phyloP scores from a whole-genome alignment of 768 basidiomycete species.

The Tricholoma flavovirens region DNA sequence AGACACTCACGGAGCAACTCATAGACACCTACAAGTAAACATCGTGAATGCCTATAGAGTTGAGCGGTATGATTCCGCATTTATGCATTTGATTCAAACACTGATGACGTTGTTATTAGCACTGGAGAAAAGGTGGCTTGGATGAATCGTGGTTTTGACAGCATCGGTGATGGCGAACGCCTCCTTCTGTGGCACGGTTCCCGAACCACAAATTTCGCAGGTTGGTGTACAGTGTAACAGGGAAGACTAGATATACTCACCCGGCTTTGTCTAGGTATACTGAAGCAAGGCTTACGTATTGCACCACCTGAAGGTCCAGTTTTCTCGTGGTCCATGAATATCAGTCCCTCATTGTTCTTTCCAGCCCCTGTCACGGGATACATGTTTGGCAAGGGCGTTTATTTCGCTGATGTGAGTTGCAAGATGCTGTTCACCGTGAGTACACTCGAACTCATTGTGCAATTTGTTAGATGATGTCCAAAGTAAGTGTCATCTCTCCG shows the following conservation, averaged over 20 bases:
- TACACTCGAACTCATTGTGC: not conserved
- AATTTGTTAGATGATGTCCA: constrained; percentile 52
- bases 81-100: not conserved
- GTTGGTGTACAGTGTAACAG: constrained; percentile 18
- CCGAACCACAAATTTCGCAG: constrained; percentile 58
- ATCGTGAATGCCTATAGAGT: constrained; percentile 48
- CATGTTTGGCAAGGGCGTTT: constrained; percentile 66
- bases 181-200: constrained; percentile 62
- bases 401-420: constrained; percentile 55
- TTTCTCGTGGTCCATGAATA: not conserved
- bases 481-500: constrained; percentile 28
- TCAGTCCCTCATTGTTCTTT: not conserved
- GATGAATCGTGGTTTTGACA: constrained; percentile 39
- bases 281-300: constrained; percentile 58
- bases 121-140: constrained; percentile 30
- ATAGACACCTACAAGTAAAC: constrained; percentile 36
- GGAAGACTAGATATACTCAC: not conserved
- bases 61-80: constrained; percentile 35
- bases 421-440: not conserved
- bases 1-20: constrained; percentile 55
- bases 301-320: constrained; percentile 54
- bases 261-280: constrained; percentile 34
- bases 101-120: constrained; percentile 10
- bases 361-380: constrained; percentile 49
- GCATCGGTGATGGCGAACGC: constrained; percentile 42